Percentiles rank a stretch among this genome's conserved stretches.
These are phyloP conservation scores for Lipomyces spencermartinsiae DNA, from an alignment of 805 yeast species.

Conservation along the genomic window DNA sequence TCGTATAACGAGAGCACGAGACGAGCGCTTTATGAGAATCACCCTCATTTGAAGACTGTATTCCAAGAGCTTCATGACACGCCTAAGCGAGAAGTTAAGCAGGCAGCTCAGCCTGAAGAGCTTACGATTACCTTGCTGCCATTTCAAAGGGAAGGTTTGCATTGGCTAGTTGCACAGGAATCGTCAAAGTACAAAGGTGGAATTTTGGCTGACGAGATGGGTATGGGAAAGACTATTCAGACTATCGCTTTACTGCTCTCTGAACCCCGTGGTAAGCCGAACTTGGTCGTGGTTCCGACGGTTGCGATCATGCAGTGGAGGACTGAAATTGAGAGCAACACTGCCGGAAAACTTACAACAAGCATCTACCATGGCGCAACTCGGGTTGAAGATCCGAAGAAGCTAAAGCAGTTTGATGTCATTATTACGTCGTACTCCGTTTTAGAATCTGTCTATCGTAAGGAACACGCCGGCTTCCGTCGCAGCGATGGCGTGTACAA, in stretches of 20 bases:
- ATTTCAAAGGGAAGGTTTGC: conserved; percentile 90
- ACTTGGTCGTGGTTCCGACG: conserved; percentile 93
- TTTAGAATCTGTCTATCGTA: conserved; percentile 81
- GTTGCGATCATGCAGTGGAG: conserved; percentile 99
- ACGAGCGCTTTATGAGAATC: conserved; percentile 67
- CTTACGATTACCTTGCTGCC: conserved; percentile 79
- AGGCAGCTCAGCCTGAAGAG: conserved; percentile 77
- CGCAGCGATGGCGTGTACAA: conserved; percentile 73
- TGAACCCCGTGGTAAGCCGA: conserved; percentile 63
- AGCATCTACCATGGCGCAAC: conserved; percentile 86
- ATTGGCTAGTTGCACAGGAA: conserved; percentile 88
- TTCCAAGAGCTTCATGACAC: conserved; percentile 66
- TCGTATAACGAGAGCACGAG: conserved; percentile 31
- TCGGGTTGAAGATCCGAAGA: conserved; percentile 63
- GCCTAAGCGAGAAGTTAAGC: conserved; percentile 50
- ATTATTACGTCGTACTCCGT: conserved; percentile 86
- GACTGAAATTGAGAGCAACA: conserved; percentile 85
- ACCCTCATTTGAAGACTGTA: conserved; percentile 77
- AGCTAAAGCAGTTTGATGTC: conserved; percentile 69
- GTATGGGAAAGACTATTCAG: conserved; percentile 99
- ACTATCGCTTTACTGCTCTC: conserved; percentile 85
- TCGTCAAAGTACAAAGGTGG: conserved; percentile 83
- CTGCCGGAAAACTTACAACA: conserved; percentile 71
- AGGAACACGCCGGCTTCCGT: conserved; percentile 81
- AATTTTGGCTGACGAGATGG: conserved; percentile 98